Evolutionary conservation across 225 moss, liverwort and hornwort genomes (phyloP).

Genomic region (Marchantia paleacea): DNA sequence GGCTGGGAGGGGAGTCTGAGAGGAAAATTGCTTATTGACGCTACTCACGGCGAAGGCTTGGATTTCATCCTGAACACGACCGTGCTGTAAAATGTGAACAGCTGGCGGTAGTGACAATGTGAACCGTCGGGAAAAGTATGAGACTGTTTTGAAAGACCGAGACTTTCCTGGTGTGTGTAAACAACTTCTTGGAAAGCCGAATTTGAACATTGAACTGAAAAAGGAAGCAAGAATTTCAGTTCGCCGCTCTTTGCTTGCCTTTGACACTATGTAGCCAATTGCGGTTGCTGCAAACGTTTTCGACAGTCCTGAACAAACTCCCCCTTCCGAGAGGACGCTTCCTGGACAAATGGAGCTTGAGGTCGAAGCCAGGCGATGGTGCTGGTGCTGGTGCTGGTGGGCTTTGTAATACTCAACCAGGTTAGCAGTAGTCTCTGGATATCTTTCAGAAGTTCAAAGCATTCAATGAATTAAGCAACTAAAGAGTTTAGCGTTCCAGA

Average conservation of each 20-base stretch:
- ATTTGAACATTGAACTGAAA: neutral
- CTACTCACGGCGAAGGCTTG: no score
- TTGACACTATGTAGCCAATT: neutral
- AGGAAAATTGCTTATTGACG: no score
- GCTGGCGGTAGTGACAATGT: neutral
- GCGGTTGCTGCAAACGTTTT: neutral
- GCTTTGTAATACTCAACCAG: neutral
- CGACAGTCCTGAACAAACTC: conserved; percentile 2
- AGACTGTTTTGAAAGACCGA: neutral
- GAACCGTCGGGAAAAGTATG: neutral
- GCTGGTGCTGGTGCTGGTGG: neutral
- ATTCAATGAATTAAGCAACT: neutral
- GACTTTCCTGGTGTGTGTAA: neutral
- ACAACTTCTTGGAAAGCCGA: neutral
- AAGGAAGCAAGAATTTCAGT: neutral
- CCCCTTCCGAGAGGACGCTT: neutral
- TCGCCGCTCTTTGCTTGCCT: neutral
- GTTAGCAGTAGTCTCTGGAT: neutral
- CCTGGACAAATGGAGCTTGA: neutral
- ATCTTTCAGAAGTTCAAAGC: neutral
- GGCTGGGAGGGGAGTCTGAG: no score
- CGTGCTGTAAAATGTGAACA: no score
- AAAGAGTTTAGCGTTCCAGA: neutral
- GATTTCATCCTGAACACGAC: no score
- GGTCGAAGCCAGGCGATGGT: neutral